Evolutionary conservation across 2,329 filamentous ascomycete genomes (phyloP), one percentile per base, ranked within the genome.

Genomic region (Colletotrichum caudatum): DNA sequence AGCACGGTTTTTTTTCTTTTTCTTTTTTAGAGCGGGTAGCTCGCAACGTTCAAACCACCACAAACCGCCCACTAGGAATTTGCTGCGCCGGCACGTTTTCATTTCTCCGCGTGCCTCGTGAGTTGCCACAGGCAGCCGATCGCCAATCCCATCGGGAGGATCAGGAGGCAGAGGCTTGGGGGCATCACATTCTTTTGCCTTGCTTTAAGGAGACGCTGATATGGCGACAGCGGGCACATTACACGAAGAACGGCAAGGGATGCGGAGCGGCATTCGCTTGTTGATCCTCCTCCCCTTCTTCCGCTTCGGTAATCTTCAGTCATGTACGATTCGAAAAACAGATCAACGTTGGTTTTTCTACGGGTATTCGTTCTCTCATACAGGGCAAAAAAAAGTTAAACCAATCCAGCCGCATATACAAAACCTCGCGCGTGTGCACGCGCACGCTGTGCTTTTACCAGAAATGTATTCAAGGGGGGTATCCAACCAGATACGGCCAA

Each of bases 21-120:
- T 29, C 26, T 54, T 62, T 62, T 9, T 18, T 29, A 7, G 37
- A 18, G 20, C 57, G 16, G 48, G 16, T 20, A n/a, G 16, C 46
- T 39, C 33, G 20, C 20, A 62, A 37, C 8, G 29, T 12, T 23
- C 35, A 62, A 60, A 51, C 59, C 35, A 23, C 29, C 44, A 48
- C 44, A 11, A 26, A 53, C 37, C 35, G 23, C 26, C 61, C 57
- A 29, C 26, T 41, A 46, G 69, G 65, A 72, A 64, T 69, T 64
- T 37, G 69, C 64, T 65, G 69, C 69, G 69, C 41, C 33, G 46
- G 44, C 65, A 62, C 69, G 65, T 64, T 46, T 58, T 72, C 12
- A 72, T 72, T 72, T 61, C 56, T n/a, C 46, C 53, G 46, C 66
- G 39, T 72, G 65, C 59, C 66, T 64, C 12, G 66, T 33, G 51